Conservation (phyloP, 495 filamentous ascomycete species). For the Aspergillus olivimuriae region DNA sequence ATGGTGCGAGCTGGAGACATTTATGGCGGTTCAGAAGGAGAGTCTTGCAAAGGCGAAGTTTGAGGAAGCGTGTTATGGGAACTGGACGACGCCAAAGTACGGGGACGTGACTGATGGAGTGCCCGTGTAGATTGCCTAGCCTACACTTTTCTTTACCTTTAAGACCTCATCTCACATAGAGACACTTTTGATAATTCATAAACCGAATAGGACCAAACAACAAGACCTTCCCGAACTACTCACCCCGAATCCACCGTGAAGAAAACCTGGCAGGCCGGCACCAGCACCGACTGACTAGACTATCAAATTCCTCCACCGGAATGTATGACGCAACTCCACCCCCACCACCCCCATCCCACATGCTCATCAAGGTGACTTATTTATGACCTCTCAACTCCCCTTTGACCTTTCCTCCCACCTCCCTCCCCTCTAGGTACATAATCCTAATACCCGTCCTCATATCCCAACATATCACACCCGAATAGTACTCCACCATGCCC, state of each 20-base stretch:
- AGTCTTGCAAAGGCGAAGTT: slow-evolving; percentile 41
- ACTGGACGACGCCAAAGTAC: slow-evolving; percentile 14
- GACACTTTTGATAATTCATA: too few relatives aligned
- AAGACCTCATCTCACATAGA: too few relatives aligned
- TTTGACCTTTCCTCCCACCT: not conserved
- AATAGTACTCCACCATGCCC: slow-evolving; percentile 4
- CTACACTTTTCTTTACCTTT: too few relatives aligned
- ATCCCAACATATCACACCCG: not conserved
- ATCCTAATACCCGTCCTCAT: not conserved
- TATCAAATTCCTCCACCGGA: not conserved
- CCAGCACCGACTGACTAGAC: too few relatives aligned
- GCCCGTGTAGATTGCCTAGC: too few relatives aligned
- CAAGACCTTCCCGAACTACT: too few relatives aligned
- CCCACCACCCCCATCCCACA: slow-evolving; percentile 1
- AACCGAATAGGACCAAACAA: too few relatives aligned
- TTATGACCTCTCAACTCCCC: not conserved
- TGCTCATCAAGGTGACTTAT: too few relatives aligned
- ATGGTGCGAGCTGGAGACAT: slow-evolving; percentile 56
- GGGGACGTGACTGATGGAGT: slow-evolving; percentile 16
- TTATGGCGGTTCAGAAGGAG: slow-evolving; percentile 43
- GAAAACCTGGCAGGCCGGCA: too few relatives aligned
- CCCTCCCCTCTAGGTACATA: not conserved
- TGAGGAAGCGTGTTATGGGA: slow-evolving; percentile 42
- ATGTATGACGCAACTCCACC: slow-evolving; percentile 3
- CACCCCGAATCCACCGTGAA: not conserved